Conservation (phyloP, 192 early-diverging fungal genomes). For the Glomus cerebriforme region DNA sequence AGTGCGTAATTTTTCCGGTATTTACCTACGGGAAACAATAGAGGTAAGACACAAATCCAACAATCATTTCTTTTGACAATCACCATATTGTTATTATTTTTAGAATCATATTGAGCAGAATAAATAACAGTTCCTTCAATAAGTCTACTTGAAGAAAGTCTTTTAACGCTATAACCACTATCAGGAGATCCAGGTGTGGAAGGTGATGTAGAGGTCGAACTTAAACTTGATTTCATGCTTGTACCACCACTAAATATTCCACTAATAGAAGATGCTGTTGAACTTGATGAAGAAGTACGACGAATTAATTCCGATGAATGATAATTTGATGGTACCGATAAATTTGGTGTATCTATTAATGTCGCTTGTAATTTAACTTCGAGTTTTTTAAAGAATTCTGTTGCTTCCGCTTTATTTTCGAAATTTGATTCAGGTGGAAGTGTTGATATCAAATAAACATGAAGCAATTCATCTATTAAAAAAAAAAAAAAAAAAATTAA, state of each 20-base stretch:
- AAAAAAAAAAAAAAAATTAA: too few species aligned
- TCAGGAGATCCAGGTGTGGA: constrained; percentile 28
- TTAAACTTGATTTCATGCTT: neutral
- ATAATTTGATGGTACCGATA: neutral
- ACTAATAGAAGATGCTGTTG: neutral
- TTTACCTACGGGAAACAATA: constrained; percentile 56
- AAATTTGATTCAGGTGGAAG: neutral
- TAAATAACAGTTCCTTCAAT: constrained; percentile 43
- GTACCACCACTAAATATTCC: neutral
- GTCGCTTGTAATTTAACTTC: neutral
- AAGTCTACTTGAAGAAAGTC: constrained; percentile 22
- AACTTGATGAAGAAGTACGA: neutral
- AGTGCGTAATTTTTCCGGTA: too few species aligned
- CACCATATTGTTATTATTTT: constrained; percentile 39
- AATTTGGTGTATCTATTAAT: neutral
- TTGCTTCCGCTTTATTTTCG: neutral
- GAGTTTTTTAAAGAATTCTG: neutral
- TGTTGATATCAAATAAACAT: neutral
- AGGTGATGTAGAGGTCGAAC: constrained; percentile 33
- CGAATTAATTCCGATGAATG: neutral
- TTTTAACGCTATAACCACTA: constrained; percentile 32
- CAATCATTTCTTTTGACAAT: constrained; percentile 43
- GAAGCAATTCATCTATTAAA: neutral
- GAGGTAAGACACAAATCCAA: constrained; percentile 51
- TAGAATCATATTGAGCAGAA: constrained; percentile 46